Conservation (phyloP, 345 rosid genomes). For the Pugionium cornutum region DNA sequence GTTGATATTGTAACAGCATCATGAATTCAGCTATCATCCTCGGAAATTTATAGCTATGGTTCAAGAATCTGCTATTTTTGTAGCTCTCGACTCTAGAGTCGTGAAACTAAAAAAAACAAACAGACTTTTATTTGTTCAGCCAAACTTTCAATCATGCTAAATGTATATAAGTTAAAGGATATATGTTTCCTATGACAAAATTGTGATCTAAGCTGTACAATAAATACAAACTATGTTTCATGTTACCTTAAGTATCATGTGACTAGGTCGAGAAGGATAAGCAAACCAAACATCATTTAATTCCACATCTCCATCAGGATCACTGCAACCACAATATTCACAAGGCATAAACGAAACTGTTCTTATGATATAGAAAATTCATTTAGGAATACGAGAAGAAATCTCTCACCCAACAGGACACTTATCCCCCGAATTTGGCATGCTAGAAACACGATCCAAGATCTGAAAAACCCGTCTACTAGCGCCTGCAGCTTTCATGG, state of each 20-base stretch:
- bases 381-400: constrained; percentile 2
- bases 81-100: not conserved
- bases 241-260: constrained; percentile 84
- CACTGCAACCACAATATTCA: constrained; percentile 45
- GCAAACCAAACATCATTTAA: constrained; percentile 92
- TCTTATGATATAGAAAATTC: constrained; percentile 1
- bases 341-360: not conserved
- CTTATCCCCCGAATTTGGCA: constrained; percentile 76
- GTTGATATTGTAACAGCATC: not conserved
- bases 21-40: not conserved
- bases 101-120: not conserved
- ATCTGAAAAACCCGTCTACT: constrained; percentile 93
- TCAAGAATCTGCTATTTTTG: not conserved
- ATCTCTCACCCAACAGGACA: constrained; percentile 74
- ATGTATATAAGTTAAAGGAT: not conserved
- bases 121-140: not conserved
- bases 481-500: constrained; percentile 99
- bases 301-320: constrained; percentile 88
- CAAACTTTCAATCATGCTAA: not conserved
- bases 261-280: constrained; percentile 94
- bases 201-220: not conserved
- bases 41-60: no score
- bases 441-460: constrained; percentile 77
- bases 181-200: not conserved
- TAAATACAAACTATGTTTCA: not conserved